Conservation (phyloP, 2,329 filamentous ascomycete species). For the Nigrograna mackinnonii region DNA sequence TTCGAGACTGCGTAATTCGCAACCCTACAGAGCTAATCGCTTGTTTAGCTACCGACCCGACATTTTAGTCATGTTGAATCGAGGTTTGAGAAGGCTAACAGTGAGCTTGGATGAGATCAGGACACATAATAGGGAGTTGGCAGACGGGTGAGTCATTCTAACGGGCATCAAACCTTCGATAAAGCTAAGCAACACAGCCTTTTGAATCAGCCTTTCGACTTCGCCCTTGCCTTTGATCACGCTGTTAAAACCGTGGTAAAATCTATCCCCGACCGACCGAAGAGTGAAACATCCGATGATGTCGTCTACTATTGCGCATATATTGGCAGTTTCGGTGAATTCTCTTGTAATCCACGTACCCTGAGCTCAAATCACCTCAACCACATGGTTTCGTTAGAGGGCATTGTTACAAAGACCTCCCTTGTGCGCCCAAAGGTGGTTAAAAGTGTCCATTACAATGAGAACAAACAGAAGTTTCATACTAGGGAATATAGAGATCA, state of each 20-base stretch:
- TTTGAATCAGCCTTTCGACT: conserved; percentile 86
- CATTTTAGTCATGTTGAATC: conserved; percentile 76
- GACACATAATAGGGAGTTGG: conserved; percentile 81
- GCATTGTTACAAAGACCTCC: conserved; percentile 95
- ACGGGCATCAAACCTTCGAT: background rate
- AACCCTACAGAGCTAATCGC: conserved; percentile 25
- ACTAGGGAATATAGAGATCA: conserved; percentile 92
- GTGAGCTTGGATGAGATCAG: conserved; percentile 84
- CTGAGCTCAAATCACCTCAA: conserved; percentile 88
- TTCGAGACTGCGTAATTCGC: background rate
- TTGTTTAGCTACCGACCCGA: conserved; percentile 87
- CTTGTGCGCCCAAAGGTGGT: conserved; percentile 96
- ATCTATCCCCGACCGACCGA: conserved; percentile 74
- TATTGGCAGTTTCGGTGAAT: conserved; percentile 92
- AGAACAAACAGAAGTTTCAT: conserved; percentile 82
- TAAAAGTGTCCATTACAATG: conserved; percentile 96
- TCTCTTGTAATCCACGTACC: conserved; percentile 91
- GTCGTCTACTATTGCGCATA: conserved; percentile 94
- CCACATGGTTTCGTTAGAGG: conserved; percentile 95
- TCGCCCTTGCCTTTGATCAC: conserved; percentile 82
- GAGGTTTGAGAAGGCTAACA: conserved; percentile 60
- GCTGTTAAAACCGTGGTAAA: conserved; percentile 88
- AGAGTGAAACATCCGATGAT: conserved; percentile 77
- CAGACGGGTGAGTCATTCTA: conserved; percentile 58
- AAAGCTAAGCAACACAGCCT: conserved; percentile 56